Conservation (phyloP, 1,284 basidiomycete genomes). For the Cystobasidiaceae sp. region DNA sequence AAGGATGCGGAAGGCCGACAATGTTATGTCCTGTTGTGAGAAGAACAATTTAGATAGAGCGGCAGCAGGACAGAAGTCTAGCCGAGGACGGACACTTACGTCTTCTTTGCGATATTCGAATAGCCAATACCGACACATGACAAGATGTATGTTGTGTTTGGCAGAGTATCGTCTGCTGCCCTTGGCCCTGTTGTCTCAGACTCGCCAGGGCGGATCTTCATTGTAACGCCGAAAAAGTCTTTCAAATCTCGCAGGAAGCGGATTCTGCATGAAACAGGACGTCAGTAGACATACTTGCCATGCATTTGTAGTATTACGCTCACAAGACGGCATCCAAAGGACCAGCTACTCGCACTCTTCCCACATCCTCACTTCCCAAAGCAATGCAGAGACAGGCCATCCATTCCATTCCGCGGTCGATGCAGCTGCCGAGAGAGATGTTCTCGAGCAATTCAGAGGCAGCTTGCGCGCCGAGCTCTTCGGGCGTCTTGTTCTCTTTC, state of each 20-base stretch:
- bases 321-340: constrained; percentile 44
- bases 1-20: too few species aligned
- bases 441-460: constrained; percentile 72
- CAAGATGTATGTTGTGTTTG: constrained; percentile 42
- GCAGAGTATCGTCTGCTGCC: constrained; percentile 25
- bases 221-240: constrained; percentile 66
- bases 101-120: constrained; percentile 50
- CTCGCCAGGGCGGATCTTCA: constrained; percentile 51
- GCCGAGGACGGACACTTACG: too few species aligned
- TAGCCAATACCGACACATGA: constrained; percentile 52
- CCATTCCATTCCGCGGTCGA: constrained; percentile 83
- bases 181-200: too few species aligned
- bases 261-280: constrained; percentile 56
- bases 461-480: constrained; percentile 63
- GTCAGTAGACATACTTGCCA: constrained; percentile 40
- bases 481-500: constrained; percentile 18
- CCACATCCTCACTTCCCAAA: constrained; percentile 91
- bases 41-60: too few species aligned
- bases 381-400: constrained; percentile 89
- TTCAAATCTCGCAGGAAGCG: constrained; percentile 83
- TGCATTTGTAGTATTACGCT: constrained; percentile 32
- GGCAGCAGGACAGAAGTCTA: too few species aligned
- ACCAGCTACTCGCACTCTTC: constrained; percentile 75
- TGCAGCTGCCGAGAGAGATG: constrained; percentile 76
- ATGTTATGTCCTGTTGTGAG: too few species aligned